These are phyloP conservation scores for Acacia melanoxylon DNA, from an alignment of 306 rosid genomes.

Conservation along the genomic window DNA sequence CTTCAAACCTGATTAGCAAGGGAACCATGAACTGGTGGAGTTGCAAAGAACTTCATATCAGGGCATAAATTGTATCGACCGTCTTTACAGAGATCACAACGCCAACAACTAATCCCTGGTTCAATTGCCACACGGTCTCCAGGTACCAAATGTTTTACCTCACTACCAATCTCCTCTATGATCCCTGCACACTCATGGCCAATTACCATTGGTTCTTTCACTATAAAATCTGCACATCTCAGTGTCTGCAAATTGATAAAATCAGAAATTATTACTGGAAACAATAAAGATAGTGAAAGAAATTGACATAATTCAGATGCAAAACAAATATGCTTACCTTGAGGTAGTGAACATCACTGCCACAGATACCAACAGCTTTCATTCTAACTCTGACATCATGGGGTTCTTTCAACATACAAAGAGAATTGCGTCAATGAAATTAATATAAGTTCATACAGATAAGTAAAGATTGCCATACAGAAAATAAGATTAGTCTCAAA, in stretches of 20 bases:
- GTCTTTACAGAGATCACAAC: conserved; percentile 65
- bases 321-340: conserved; percentile 49
- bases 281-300: neutral
- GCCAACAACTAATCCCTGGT: conserved; percentile 92
- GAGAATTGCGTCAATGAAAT: conserved; percentile 12
- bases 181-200: conserved; percentile 98
- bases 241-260: conserved; percentile 50
- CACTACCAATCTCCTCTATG: conserved; percentile 74
- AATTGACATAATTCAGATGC: neutral
- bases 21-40: conserved; percentile 90
- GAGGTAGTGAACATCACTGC: conserved; percentile 93
- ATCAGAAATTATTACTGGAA: neutral
- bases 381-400: conserved; percentile 72
- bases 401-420: conserved; percentile 54
- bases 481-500: neutral
- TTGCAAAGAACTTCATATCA: conserved; percentile 88
- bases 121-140: conserved; percentile 88
- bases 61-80: conserved; percentile 89
- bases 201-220: conserved; percentile 89
- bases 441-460: neutral
- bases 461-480: neutral
- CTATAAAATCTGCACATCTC: conserved; percentile 76
- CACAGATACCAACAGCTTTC: conserved; percentile 98
- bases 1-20: conserved; percentile 82
- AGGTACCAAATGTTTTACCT: conserved; percentile 55